Percentiles rank a stretch among this genome's conserved stretches.
These are phyloP conservation scores for Sonneratia alba DNA, from an alignment of 345 rosid genomes.

Conservation along the genomic window DNA sequence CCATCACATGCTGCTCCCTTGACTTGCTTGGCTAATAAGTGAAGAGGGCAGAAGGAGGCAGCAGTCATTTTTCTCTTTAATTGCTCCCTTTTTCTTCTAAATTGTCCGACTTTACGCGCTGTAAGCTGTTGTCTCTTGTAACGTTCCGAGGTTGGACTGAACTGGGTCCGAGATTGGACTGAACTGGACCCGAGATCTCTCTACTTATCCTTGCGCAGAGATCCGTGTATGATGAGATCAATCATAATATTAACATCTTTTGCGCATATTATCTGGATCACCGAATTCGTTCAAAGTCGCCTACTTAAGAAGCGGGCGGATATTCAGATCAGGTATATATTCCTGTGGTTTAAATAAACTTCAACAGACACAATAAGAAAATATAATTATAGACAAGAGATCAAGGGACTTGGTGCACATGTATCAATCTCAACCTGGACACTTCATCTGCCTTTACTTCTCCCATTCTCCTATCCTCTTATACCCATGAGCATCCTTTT, in stretches of 20 bases:
- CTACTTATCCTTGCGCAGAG: not conserved
- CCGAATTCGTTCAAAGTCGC: not conserved
- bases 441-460: too few relatives aligned
- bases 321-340: not conserved
- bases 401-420: too few relatives aligned
- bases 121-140: not conserved
- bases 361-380: not conserved
- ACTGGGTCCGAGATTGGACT: not conserved
- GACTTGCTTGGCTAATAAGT: slow-evolving; percentile 24
- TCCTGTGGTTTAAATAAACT: not conserved
- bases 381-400: not conserved
- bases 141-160: not conserved
- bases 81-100: not conserved
- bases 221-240: not conserved
- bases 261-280: not conserved
- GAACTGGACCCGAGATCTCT: not conserved
- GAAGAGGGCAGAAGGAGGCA: not conserved
- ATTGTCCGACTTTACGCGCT: not conserved
- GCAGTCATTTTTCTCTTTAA: not conserved
- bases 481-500: too few relatives aligned
- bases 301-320: not conserved
- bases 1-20: slow-evolving; percentile 18
- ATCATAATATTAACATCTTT: not conserved
- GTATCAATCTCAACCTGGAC: too few relatives aligned
- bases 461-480: too few relatives aligned